Base-by-base conservation (phyloP, 108 stramenopile genomes). In the Pseudonitzschia pungens region DNA sequence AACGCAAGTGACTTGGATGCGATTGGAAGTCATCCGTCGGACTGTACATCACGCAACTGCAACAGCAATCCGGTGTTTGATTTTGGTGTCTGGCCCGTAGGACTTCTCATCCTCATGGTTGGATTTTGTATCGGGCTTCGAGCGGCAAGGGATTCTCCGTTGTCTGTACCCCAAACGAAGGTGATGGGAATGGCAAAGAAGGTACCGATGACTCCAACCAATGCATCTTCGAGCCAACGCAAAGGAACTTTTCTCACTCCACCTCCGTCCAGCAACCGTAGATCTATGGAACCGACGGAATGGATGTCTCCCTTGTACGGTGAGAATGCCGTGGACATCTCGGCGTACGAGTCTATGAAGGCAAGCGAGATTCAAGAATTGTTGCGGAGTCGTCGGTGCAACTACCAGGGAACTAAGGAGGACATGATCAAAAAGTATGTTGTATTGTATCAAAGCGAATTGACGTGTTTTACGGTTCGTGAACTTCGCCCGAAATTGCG, bases 401-500 rank as follows among this genome's bases (percentile, higher is more conserved):
- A 67, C 22, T 43, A 36, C 0, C 21, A 22, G n/a, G 66, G 66
- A 8, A 48, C 42, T 2, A 67, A 67, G 24, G 7, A 44, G 50
- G 12, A 48, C 11, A 48, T 67, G 66, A 67, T 67, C 10, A 32
- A 36, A 40, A 44, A 4, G 45, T 0, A 50, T 5, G 66, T 67
- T 21, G 15, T 11, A 24, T 29, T n/a, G 1, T 67, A 67, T 48
- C 66, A 67, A 50, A 31, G 15, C 44, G 66, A 67, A 50, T 50
- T 67, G 21, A 2, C 66, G 5, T 48, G 45, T 10, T 22, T 67
- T 20, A 67, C 66, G 43, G 66, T 67, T 10, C 42, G n/a, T 3
- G 45, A 67, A 41, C 66, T 67, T 45, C 66, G 66, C 16, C 66
- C 66, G 11, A 67, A 67, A 29, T 67, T 67, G 66, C 66, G 66